These are phyloP conservation scores for Fusarium armeniacum DNA, from an alignment of 2,329 filamentous ascomycete species.

Conservation along the genomic window DNA sequence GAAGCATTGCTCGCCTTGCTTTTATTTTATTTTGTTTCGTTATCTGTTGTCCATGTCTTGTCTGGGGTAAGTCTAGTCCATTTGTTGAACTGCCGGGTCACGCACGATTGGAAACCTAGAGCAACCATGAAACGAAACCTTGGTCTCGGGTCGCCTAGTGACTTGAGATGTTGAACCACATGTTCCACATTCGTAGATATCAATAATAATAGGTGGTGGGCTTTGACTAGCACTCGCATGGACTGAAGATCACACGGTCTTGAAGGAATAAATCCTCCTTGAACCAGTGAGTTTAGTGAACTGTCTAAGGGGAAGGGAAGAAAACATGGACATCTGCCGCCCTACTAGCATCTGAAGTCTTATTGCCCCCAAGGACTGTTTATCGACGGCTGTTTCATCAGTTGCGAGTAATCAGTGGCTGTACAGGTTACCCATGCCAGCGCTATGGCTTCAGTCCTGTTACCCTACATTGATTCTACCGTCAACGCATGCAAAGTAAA, in stretches of 20 bases:
- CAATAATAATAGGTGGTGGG: slow-evolving; percentile 2
- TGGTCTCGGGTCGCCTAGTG: slow-evolving; percentile 24
- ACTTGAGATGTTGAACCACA: slow-evolving; percentile 19
- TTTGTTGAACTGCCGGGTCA: slow-evolving; percentile 19
- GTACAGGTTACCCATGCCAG: background rate
- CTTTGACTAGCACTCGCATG: slow-evolving; percentile 34
- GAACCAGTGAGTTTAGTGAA: background rate
- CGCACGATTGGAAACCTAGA: background rate
- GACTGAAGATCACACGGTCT: slow-evolving; percentile 27
- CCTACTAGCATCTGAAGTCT: no score
- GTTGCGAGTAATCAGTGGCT: background rate
- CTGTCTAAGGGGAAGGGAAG: no score
- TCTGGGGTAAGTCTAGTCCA: slow-evolving; percentile 20
- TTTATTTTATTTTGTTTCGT: slow-evolving; percentile 21
- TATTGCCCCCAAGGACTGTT: no score
- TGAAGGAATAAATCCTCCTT: background rate
- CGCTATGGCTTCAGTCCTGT: background rate
- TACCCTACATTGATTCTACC: slow-evolving; percentile 17
- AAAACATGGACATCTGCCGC: no score
- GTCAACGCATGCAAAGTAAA: slow-evolving; percentile 2
- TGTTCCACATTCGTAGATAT: slow-evolving; percentile 13
- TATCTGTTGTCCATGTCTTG: background rate
- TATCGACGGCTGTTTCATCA: background rate
- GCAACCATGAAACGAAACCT: slow-evolving; percentile 33
- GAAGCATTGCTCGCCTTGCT: slow-evolving; percentile 38